Conservation (phyloP, 345 rosid species). For the Populus alba region DNA sequence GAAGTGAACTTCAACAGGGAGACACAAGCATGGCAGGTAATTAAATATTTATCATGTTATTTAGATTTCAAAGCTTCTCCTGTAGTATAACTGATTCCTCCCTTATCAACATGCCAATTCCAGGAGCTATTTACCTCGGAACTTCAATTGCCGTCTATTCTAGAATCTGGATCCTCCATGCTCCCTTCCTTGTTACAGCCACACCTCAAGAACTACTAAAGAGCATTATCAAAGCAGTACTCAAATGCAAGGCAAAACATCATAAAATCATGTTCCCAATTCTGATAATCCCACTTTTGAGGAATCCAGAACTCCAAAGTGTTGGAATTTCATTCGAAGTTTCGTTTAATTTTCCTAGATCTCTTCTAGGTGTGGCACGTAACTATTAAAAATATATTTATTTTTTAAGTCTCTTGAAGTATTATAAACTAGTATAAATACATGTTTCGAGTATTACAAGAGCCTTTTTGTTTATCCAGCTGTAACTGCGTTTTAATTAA, state of each 20-base stretch:
- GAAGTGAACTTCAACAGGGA: background rate
- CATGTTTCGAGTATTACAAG: no score
- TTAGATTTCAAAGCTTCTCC: background rate
- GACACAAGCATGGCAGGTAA: slow-evolving; percentile 10
- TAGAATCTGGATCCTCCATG: slow-evolving; percentile 8
- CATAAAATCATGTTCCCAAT: background rate
- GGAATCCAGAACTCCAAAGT: background rate
- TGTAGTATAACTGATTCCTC: background rate
- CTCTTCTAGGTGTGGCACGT: no score
- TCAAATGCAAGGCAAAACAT: background rate
- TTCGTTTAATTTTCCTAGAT: no score
- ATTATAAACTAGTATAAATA: no score
- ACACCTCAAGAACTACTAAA: background rate
- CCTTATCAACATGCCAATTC: background rate
- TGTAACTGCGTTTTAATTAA: no score
- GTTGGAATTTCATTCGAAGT: no score
- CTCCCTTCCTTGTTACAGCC: background rate
- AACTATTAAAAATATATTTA: no score
- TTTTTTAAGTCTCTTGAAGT: no score
- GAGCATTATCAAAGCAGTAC: background rate
- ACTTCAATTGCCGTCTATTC: background rate
- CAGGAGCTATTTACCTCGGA: slow-evolving; percentile 1
- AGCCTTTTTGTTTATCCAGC: no score
- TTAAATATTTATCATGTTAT: background rate
- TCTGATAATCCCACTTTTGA: background rate